Percentiles rank a stretch among this genome's conserved stretches.
Evolutionary conservation across 768 basidiomycete genomes (phyloP).

Genomic region (Hygrophoropsis aurantiaca): DNA sequence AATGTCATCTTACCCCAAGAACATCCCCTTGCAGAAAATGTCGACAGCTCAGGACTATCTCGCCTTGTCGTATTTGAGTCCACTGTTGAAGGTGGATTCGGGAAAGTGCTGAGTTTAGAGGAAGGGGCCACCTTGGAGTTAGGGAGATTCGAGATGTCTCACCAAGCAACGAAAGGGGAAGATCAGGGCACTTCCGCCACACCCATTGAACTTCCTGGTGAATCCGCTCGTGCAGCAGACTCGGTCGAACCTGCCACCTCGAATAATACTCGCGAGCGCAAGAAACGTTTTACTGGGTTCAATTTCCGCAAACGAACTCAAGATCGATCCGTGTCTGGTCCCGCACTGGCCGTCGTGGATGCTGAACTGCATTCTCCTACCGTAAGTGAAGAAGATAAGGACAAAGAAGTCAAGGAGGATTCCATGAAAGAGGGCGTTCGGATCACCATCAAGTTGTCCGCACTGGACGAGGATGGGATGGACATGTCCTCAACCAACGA

Average conservation of each 20-base stretch:
- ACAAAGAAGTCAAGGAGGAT: constrained; percentile 46
- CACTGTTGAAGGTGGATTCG: constrained; percentile 82
- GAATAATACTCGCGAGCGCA: constrained; percentile 21
- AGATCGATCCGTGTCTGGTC: constrained; percentile 61
- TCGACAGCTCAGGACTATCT: constrained; percentile 31
- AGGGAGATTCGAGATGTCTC: constrained; percentile 60
- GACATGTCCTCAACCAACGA: constrained; percentile 74
- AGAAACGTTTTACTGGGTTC: constrained; percentile 66
- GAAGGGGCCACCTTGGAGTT: constrained; percentile 82
- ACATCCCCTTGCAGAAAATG: constrained; percentile 52
- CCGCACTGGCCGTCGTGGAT: constrained; percentile 78
- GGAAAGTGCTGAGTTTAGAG: constrained; percentile 67
- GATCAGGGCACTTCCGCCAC: constrained; percentile 16
- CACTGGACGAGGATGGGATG: constrained; percentile 73
- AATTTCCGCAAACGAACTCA: constrained; percentile 61
- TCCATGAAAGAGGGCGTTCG: constrained; percentile 65
- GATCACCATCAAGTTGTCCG: constrained; percentile 77
- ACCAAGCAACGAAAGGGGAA: constrained; percentile 16
- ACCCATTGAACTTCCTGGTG: neutral
- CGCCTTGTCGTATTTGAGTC: constrained; percentile 38
- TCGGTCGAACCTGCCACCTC: constrained; percentile 11
- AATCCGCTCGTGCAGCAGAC: constrained; percentile 8
- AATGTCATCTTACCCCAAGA: constrained; percentile 69
- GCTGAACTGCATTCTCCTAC: constrained; percentile 45
- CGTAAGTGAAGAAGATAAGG: constrained; percentile 34